A percentile compares a stretch with the other conserved stretches of the same genome.
phyloP scores from a whole-genome alignment of 2,329 filamentous ascomycete species.

The Cercospora beticola region DNA sequence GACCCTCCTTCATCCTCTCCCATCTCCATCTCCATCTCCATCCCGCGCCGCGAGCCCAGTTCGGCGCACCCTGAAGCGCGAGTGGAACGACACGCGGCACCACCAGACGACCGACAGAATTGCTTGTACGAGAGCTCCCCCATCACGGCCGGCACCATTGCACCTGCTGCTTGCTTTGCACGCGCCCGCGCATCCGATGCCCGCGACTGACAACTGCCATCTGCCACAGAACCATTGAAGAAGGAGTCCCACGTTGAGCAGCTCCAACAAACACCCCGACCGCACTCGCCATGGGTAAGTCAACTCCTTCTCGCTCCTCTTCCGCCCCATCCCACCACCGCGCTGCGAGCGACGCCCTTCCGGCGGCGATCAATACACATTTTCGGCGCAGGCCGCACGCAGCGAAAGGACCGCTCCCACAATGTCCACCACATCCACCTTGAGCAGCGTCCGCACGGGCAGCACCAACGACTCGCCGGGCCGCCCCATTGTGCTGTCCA shows the following conservation, averaged over 20 bases:
- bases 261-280: conserved; percentile 27
- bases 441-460: conserved; percentile 19
- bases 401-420: conserved; percentile 11
- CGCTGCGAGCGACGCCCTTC: conserved; percentile 19
- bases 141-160: conserved; percentile 2
- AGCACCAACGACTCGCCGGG: conserved; percentile 21
- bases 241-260: conserved; percentile 30
- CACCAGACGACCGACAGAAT: conserved; percentile 19
- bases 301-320: conserved; percentile 26
- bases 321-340: conserved; percentile 24
- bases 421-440: conserved; percentile 26
- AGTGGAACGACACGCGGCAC: conserved; percentile 29
- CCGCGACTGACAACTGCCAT: conserved; percentile 26
- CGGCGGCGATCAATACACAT: conserved; percentile 21
- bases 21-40: conserved; percentile 2
- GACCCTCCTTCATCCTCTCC: conserved; percentile 14
- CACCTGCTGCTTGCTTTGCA: conserved; percentile 17
- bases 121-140: conserved; percentile 19
- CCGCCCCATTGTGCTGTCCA: conserved; percentile 19
- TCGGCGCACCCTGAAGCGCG: conserved; percentile 15
- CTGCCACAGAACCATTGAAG: conserved; percentile 25
- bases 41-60: conserved; percentile 9
- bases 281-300: conserved; percentile 39
- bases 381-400: conserved; percentile 18
- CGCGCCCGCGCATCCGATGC: conserved; percentile 4